Conservation (phyloP, 1,139 yeast species). For the Pichia inconspicua region DNA sequence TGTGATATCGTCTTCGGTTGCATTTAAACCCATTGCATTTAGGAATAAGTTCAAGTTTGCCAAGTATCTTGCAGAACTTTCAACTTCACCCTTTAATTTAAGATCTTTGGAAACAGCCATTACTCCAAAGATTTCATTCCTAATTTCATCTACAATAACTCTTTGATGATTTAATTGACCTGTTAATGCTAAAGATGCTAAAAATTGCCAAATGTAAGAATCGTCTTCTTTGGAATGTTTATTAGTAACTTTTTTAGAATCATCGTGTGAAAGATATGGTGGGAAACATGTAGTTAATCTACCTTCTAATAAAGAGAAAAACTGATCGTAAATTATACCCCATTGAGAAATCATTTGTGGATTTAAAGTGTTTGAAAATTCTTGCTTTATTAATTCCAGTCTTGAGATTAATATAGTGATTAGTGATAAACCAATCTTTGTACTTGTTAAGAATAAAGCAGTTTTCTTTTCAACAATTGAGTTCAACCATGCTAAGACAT, state of each 20-base stretch:
- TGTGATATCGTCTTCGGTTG: slow-evolving; percentile 59
- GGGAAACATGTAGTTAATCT: slow-evolving; percentile 80
- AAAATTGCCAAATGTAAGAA: slow-evolving; percentile 92
- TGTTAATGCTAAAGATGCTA: slow-evolving; percentile 88
- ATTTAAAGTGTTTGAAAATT: slow-evolving; percentile 41
- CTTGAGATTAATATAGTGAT: slow-evolving; percentile 85
- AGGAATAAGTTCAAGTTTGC: slow-evolving; percentile 84
- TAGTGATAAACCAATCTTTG: slow-evolving; percentile 80
- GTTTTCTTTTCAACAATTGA: slow-evolving; percentile 63
- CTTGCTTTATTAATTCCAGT: slow-evolving; percentile 89
- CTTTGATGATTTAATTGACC: slow-evolving; percentile 92
- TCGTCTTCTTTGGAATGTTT: slow-evolving; percentile 46
- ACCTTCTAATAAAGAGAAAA: slow-evolving; percentile 75
- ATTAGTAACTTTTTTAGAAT: slow-evolving; percentile 17
- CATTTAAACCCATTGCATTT: slow-evolving; percentile 94
- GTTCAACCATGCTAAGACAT: slow-evolving; percentile 74
- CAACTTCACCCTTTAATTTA: slow-evolving; percentile 42
- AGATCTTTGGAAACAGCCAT: slow-evolving; percentile 75
- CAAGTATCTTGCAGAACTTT: slow-evolving; percentile 57
- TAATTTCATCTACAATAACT: slow-evolving; percentile 86
- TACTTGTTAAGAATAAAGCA: slow-evolving; percentile 66
- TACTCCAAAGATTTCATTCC: slow-evolving; percentile 88
- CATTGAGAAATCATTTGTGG: slow-evolving; percentile 50
- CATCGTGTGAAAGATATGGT: slow-evolving; percentile 40
- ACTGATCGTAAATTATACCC: slow-evolving; percentile 74